phyloP scores from a whole-genome alignment of 1,284 basidiomycete species.

The Moesziomyces globuligerus region DNA sequence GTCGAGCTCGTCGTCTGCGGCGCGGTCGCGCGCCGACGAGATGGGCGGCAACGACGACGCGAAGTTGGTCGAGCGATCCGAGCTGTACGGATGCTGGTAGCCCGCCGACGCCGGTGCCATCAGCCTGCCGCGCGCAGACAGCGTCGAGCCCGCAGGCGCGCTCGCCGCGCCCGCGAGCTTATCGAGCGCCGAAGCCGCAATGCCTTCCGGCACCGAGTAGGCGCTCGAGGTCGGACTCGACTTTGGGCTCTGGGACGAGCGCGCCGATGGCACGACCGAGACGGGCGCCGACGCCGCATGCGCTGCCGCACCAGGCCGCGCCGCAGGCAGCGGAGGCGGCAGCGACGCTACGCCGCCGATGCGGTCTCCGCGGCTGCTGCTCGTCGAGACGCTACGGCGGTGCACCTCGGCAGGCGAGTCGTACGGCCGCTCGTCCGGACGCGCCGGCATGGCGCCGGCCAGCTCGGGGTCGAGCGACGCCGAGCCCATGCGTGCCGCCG shows the following conservation, averaged over 20 bases:
- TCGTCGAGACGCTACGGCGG: conserved; percentile 38
- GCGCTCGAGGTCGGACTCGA: conserved; percentile 44
- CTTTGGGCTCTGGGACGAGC: conserved; percentile 50
- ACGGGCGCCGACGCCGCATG: conserved; percentile 41
- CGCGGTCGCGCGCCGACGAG: conserved; percentile 35
- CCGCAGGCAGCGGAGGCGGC: conserved; percentile 17
- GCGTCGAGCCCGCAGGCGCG: conserved; percentile 10
- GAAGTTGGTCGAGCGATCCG: conserved; percentile 48
- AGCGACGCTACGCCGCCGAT: conserved; percentile 15
- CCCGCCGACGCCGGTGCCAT: conserved; percentile 15
- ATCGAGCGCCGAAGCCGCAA: conserved; percentile 38
- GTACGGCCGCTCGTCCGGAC: conserved; percentile 2
- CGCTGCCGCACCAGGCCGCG: conserved; percentile 6
- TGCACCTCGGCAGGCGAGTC: conserved; percentile 25
- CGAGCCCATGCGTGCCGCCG: conserved; percentile 19
- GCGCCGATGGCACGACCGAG: conserved; percentile 35
- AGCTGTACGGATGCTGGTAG: conserved; percentile 51
- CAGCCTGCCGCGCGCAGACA: conserved; percentile 34
- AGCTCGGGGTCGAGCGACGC: conserved; percentile 38
- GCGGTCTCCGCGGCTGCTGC: conserved; percentile 41
- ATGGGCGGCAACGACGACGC: conserved; percentile 38
- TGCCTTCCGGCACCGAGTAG: conserved; percentile 40
- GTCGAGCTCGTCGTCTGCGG: conserved; percentile 34
- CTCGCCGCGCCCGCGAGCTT: conserved; percentile 28
- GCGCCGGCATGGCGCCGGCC: conserved; percentile 6